Evolutionary conservation across 352 stramenopile genomes (phyloP).

Genomic region (Blastocystis sp.): DNA sequence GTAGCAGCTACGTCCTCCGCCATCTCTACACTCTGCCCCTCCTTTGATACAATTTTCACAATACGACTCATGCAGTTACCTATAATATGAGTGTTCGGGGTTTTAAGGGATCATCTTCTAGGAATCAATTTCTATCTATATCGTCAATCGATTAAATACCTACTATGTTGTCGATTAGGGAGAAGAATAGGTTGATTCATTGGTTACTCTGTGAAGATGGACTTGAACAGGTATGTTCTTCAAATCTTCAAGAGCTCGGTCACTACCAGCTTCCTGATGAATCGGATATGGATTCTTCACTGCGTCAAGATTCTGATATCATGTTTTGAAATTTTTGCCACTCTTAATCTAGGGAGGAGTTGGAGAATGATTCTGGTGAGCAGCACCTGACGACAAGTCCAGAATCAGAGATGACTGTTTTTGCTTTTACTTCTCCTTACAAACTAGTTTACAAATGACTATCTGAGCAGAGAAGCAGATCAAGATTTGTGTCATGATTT

Average conservation of each 20-base stretch:
- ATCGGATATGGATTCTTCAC: background rate
- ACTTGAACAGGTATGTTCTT: background rate
- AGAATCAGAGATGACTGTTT: too few relatives aligned
- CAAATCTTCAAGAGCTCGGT: background rate
- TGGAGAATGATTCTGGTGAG: too few relatives aligned
- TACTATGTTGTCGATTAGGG: background rate
- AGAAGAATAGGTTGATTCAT: background rate
- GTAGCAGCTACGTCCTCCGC: slow-evolving; percentile 1
- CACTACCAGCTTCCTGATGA: background rate
- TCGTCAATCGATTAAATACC: background rate
- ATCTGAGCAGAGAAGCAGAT: too few relatives aligned
- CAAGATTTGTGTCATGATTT: too few relatives aligned
- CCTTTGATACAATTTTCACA: slow-evolving; percentile 29
- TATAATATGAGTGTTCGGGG: background rate
- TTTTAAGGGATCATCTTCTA: slow-evolving; percentile 3
- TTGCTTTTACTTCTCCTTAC: too few relatives aligned
- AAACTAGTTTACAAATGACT: too few relatives aligned
- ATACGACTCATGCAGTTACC: background rate
- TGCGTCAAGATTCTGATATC: too few relatives aligned
- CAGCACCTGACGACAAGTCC: too few relatives aligned
- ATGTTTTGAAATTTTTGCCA: too few relatives aligned
- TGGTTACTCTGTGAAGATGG: background rate
- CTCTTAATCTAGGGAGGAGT: too few relatives aligned
- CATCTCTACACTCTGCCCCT: slow-evolving; percentile 3
- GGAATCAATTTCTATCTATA: background rate